Percentiles rank a stretch among this genome's conserved stretches.
These are phyloP conservation scores for Chlorella sp. DNA, from an alignment of 139 green algal species.

Conservation along the genomic window DNA sequence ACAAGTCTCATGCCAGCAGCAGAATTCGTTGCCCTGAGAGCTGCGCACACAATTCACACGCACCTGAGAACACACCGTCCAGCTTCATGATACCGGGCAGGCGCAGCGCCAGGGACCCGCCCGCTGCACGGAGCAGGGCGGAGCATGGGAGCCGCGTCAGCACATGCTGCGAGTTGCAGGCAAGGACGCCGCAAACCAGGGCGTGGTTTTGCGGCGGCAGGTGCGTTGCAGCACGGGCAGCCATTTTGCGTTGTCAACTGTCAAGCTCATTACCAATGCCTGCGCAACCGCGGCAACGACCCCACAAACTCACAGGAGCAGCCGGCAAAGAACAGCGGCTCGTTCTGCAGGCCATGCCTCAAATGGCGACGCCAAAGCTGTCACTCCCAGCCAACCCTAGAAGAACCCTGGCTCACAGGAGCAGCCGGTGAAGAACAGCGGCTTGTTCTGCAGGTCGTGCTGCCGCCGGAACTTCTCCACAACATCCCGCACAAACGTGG, in stretches of 20 bases:
- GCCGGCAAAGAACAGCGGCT: slow-evolving; percentile 18
- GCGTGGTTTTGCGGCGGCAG: too few relatives aligned
- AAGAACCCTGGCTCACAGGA: slow-evolving; percentile 3
- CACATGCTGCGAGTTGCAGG: too few relatives aligned
- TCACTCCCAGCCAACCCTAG: too few relatives aligned
- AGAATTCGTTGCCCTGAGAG: too few relatives aligned
- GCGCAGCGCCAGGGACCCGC: slow-evolving; percentile 22
- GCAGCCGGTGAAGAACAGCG: slow-evolving; percentile 28
- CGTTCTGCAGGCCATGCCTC: neutral
- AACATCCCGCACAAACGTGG: neutral
- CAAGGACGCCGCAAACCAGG: too few relatives aligned
- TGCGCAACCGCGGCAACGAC: too few relatives aligned
- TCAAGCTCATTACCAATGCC: too few relatives aligned
- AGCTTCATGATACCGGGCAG: slow-evolving; percentile 16
- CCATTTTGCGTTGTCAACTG: too few relatives aligned
- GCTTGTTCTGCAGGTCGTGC: neutral
- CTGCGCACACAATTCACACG: too few relatives aligned
- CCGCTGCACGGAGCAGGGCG: neutral
- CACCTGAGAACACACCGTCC: slow-evolving; percentile 13
- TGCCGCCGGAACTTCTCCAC: neutral
- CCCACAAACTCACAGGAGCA: slow-evolving; percentile 31
- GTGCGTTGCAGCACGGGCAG: too few relatives aligned
- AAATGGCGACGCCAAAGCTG: too few relatives aligned
- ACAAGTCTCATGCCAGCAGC: neutral
- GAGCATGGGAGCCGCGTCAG: neutral